phyloP scores from a whole-genome alignment of 1,139 yeast genomes.

The Candida freyschussii region DNA sequence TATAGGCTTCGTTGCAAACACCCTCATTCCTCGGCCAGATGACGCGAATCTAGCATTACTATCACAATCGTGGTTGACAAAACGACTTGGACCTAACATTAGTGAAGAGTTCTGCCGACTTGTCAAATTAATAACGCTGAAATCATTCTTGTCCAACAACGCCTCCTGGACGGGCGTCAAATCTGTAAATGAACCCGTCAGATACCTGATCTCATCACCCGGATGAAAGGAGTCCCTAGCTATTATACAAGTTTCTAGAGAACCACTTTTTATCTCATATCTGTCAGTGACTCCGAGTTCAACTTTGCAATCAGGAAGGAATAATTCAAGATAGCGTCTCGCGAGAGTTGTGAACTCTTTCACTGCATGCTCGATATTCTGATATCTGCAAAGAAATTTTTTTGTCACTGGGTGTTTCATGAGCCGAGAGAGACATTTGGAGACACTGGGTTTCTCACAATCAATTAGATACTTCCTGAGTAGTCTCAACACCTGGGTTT shows the following conservation, averaged over 20 bases:
- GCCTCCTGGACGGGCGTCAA: slow-evolving; percentile 33
- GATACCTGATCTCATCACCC: slow-evolving; percentile 33
- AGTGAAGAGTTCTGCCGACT: slow-evolving; percentile 33
- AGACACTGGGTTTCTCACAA: slow-evolving; percentile 10
- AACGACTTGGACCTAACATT: slow-evolving; percentile 45
- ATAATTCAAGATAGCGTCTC: slow-evolving; percentile 33
- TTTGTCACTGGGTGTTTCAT: slow-evolving; percentile 27
- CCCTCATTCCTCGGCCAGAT: slow-evolving; percentile 28
- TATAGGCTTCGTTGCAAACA: slow-evolving; percentile 33
- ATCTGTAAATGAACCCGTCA: slow-evolving; percentile 36
- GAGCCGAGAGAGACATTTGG: slow-evolving; percentile 28
- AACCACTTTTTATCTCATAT: slow-evolving; percentile 27
- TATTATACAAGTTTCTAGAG: slow-evolving; percentile 38
- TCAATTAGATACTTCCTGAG: slow-evolving; percentile 19
- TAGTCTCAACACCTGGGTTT: slow-evolving; percentile 19
- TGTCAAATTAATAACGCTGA: slow-evolving; percentile 36
- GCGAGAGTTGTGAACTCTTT: slow-evolving; percentile 36
- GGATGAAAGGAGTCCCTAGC: slow-evolving; percentile 29
- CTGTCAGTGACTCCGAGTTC: slow-evolving; percentile 41
- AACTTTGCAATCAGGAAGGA: slow-evolving; percentile 35
- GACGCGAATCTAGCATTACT: slow-evolving; percentile 37
- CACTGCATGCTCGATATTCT: slow-evolving; percentile 10
- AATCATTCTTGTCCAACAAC: slow-evolving; percentile 31
- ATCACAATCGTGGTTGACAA: slow-evolving; percentile 43
- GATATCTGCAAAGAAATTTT: slow-evolving; percentile 27